These are phyloP conservation scores for Podospora pseudoanserina DNA, from an alignment of 495 filamentous ascomycete species.

Conservation along the genomic window DNA sequence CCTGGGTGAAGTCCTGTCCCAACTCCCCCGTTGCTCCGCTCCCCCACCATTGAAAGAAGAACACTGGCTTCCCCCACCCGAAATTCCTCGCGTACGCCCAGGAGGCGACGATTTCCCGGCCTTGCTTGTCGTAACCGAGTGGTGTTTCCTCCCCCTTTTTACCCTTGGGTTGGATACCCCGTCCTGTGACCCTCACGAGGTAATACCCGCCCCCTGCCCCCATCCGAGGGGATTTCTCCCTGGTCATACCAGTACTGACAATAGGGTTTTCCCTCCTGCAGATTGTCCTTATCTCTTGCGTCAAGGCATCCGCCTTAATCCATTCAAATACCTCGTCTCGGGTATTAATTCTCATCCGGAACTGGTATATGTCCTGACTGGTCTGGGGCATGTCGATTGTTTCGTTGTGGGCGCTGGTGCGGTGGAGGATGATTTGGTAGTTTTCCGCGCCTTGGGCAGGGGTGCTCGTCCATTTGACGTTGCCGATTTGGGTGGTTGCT, in stretches of 20 bases:
- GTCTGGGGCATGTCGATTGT: background rate
- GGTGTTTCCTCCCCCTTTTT: background rate
- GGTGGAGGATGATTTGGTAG: constrained; percentile 5
- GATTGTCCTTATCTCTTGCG: background rate
- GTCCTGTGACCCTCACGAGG: background rate
- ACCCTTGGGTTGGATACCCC: background rate
- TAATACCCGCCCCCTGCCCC: background rate
- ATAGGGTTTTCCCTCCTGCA: background rate
- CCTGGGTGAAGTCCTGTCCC: constrained; percentile 7
- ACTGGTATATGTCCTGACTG: background rate
- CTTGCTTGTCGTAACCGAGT: background rate
- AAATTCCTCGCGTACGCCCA: background rate
- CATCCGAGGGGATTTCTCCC: background rate
- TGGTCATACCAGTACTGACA: background rate
- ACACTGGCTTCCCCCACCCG: background rate
- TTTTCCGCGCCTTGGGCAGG: background rate
- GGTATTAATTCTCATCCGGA: background rate
- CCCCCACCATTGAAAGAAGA: constrained; percentile 3
- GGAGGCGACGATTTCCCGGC: background rate
- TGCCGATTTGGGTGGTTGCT: background rate
- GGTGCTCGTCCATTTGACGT: background rate
- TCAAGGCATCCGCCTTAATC: background rate
- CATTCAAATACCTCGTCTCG: background rate
- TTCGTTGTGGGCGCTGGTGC: background rate
- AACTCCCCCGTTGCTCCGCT: background rate